Evolutionary conservation across 129 eudicot genomes (phyloP), one percentile per base, ranked within the genome.

Genomic region (Erigeron canadensis): DNA sequence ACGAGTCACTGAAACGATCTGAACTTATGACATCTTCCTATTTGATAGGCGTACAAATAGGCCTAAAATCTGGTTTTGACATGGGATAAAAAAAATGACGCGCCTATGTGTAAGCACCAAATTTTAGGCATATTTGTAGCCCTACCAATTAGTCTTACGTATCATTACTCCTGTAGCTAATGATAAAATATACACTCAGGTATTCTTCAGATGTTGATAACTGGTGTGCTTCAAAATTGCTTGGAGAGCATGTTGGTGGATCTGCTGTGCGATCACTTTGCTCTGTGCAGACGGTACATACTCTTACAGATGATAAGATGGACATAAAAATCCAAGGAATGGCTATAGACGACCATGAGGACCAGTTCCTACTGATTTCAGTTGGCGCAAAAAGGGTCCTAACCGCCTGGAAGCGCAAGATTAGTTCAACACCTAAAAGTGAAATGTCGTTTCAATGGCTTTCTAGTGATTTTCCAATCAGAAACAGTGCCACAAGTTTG

Each of bases 161-260:
- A 28, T 28, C 34, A 28, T 28, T 28, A 28, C 2, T 5, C 21
- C 19, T 56, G 62, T 45, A 43, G 15, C 57, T 82, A 43, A 60
- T 73, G 62, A 19, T 77, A 61, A 40, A 47, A 60, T 64, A 54
- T 46, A 62, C 69, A 73, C 69, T 58, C 82, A 94, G 98, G 86
- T 87, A 82, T 82, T 81, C 71, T 75, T 74, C 77, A 64, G 93
- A 84, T 61, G 70, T 67, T 68, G 84, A 82, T 70, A 85, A 82
- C 56, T 94, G 98, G 98, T 71, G 89, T 12, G 61, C 83, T 40
- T 94, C 98, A 67, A 88, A 87, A 59, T 83, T 85, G 84, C 98
- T 94, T 54, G 98, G 98, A 44, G 98, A 89, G 75, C 98, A 90
- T 89, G 97, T 94, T 71, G 98, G 97, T 51, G 98, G 98, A 67